phyloP scores from a whole-genome alignment of 169 alveolate genomes.

The Blepharisma undulans region DNA sequence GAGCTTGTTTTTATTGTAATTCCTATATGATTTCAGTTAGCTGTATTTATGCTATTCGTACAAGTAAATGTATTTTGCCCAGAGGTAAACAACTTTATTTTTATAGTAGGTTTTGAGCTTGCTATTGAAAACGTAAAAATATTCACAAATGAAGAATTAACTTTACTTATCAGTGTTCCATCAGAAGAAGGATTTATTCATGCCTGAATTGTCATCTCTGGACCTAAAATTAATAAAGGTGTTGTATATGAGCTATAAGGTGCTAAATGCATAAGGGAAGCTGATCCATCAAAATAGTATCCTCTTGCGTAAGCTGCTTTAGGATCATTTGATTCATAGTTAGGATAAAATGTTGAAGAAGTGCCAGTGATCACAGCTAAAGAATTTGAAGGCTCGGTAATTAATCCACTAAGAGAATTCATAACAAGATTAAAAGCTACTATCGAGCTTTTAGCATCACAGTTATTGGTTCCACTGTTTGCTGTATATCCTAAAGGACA shows the following conservation, averaged over 20 bases:
- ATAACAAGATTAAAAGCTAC: neutral
- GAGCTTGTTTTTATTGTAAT: neutral
- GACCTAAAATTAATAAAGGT: neutral
- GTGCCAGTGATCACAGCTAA: neutral
- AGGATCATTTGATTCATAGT: neutral
- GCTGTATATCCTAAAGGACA: constrained; percentile 18
- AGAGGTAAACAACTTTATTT: neutral
- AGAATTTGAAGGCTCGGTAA: neutral
- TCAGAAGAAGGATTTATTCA: neutral
- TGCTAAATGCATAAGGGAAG: neutral
- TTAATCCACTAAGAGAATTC: neutral
- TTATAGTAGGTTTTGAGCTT: neutral
- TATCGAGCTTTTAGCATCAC: neutral
- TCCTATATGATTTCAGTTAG: neutral
- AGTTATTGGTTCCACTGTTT: neutral
- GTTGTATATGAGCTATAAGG: neutral
- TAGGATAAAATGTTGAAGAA: neutral
- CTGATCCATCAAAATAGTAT: neutral
- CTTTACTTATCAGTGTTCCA: neutral
- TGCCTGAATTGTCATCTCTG: neutral
- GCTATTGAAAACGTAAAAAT: neutral
- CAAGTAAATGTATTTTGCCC: neutral
- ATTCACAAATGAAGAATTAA: neutral
- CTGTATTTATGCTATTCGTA: neutral
- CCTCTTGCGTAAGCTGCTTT: neutral